Conservation (phyloP, 2,329 filamentous ascomycete genomes). For the Blastomyces percursus region DNA sequence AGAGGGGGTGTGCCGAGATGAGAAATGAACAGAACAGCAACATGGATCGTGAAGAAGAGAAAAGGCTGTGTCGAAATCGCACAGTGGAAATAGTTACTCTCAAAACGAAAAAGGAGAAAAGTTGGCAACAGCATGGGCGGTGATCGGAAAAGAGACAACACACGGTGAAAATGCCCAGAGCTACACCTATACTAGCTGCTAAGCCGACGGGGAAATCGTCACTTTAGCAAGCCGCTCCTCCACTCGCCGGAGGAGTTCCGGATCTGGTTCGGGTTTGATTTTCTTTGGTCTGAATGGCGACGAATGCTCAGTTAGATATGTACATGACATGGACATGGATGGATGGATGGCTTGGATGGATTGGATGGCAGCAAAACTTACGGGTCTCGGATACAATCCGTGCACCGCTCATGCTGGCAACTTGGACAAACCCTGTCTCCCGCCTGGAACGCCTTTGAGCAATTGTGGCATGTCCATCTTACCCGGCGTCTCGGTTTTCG, state of each 20-base stretch:
- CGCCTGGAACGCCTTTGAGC: slow-evolving; percentile 25
- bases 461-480: slow-evolving; percentile 34
- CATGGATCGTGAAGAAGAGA: not conserved
- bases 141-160: not conserved
- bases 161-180: not conserved
- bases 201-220: slow-evolving; percentile 4
- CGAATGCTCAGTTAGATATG: slow-evolving; percentile 8
- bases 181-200: not conserved
- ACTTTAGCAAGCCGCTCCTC: slow-evolving; percentile 29
- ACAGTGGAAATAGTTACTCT: too few relatives aligned
- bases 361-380: slow-evolving; percentile 19
- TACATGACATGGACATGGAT: too few relatives aligned
- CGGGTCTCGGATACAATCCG: slow-evolving; percentile 33
- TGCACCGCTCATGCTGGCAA: slow-evolving; percentile 34
- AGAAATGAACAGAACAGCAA: not conserved
- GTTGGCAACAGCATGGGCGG: not conserved
- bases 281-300: slow-evolving; percentile 28
- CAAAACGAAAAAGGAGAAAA: too few relatives aligned
- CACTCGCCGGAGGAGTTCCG: slow-evolving; percentile 28
- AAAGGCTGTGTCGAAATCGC: not conserved
- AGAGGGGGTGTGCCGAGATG: not conserved
- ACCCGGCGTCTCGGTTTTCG: slow-evolving; percentile 29
- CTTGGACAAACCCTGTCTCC: slow-evolving; percentile 25
- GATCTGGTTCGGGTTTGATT: slow-evolving; percentile 29
- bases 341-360: too few relatives aligned